Evolutionary conservation across 2,329 filamentous ascomycete species (phyloP).

Genomic region (Epichloe typhina): DNA sequence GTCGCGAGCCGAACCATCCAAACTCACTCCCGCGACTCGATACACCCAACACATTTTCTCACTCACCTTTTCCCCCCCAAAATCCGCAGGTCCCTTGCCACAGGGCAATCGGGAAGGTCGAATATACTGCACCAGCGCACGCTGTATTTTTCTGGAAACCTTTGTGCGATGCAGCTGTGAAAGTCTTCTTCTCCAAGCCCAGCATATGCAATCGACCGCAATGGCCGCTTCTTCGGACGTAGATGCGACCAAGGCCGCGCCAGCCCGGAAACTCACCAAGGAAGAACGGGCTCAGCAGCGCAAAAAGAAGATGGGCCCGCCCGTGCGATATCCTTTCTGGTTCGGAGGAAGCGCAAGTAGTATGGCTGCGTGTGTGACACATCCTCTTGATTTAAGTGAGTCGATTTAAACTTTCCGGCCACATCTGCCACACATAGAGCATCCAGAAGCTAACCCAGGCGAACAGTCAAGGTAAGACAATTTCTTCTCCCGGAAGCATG

Average conservation of each 20-base stretch:
- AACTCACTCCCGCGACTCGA: not conserved
- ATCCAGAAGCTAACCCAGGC: not conserved
- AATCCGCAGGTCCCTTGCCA: not conserved
- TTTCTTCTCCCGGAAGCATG: not conserved
- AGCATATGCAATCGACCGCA: constrained; percentile 1
- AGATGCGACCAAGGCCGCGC: constrained; percentile 2
- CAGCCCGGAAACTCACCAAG: constrained; percentile 6
- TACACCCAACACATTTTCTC: not conserved
- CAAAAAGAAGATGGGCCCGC: constrained; percentile 24
- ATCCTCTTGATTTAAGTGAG: constrained; percentile 84
- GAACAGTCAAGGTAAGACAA: constrained; percentile 7
- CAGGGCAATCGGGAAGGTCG: not conserved
- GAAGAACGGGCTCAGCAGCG: constrained; percentile 7
- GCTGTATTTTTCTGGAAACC: not conserved
- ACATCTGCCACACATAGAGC: not conserved
- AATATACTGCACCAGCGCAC: not conserved
- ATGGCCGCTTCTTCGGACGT: constrained; percentile 9
- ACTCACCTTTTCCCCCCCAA: not conserved
- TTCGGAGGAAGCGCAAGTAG: constrained; percentile 92
- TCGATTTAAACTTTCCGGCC: constrained; percentile 6
- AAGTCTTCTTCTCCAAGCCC: not conserved
- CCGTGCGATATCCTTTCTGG: constrained; percentile 69
- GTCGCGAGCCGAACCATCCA: not conserved
- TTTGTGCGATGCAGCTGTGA: constrained; percentile 3
- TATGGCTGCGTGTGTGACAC: constrained; percentile 81